Evolutionary conservation across 2,329 filamentous ascomycete genomes (phyloP).

Genomic region (Trichoderma simmonsii): DNA sequence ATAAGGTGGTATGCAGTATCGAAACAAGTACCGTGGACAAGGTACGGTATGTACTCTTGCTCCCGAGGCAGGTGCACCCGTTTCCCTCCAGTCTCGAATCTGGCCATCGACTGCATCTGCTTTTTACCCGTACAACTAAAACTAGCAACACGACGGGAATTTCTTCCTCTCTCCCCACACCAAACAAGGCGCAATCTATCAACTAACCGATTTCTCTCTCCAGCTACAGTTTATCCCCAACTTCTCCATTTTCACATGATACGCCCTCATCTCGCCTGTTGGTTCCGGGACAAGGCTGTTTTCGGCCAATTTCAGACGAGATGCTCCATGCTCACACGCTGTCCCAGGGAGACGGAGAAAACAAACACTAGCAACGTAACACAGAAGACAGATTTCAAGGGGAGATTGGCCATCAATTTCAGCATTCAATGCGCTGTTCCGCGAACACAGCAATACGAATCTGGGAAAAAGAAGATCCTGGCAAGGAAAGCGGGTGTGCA

Average conservation of each 20-base stretch:
- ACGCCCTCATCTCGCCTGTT: neutral
- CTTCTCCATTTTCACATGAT: conserved; percentile 2
- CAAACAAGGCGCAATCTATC: neutral
- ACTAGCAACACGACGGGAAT: neutral
- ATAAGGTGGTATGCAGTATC: neutral
- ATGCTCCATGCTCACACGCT: neutral
- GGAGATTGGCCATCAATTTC: neutral
- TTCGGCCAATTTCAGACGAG: neutral
- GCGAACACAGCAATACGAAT: neutral
- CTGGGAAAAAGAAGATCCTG: neutral
- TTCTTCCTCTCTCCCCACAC: neutral
- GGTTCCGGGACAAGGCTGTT: neutral
- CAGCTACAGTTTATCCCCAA: neutral
- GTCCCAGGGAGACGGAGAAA: neutral
- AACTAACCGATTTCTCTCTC: neutral
- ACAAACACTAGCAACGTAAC: neutral
- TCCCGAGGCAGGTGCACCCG: neutral
- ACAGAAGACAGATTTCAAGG: neutral
- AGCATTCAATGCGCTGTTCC: neutral
- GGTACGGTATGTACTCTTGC: too few species aligned
- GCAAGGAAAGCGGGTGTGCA: neutral
- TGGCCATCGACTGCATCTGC: neutral
- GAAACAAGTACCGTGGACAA: neutral
- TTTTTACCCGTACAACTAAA: neutral
- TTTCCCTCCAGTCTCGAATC: neutral